Evolutionary conservation across 306 rosid species (phyloP), one percentile per base, ranked within the genome.

Genomic region (Comarum palustre): DNA sequence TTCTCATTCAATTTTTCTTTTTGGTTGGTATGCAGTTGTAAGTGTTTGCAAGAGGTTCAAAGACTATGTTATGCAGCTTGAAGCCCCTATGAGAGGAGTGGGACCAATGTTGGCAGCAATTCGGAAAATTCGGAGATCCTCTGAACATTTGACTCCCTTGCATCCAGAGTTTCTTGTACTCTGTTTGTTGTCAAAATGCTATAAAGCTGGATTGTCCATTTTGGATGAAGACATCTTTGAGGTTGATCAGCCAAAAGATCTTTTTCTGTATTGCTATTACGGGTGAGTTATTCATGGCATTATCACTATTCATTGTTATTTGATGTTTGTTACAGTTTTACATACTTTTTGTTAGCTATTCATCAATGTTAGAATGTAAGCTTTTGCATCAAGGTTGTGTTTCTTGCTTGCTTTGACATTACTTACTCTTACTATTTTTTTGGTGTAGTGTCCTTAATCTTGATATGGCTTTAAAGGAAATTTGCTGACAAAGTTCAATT

Each of bases 141-240:
- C 81, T 0, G 97, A 90, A 73, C 90, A 87, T 63, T 87, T 94
- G 84, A 94, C 96, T 51, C 51, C 89, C 25, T 66, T 94, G 67
- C 99, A 94, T 83, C 85, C 96, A 0, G 99, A 94, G 24, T 87
- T 89, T 86, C 92, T 94, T 83, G 80, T 88, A 76, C 95, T 94
- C 39, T 94, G 99, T 81, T 77, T 94, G 85, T 78, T 86, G 83
- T 78, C 96, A 64, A 94, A 94, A 75, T 85, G 85, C 82, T 94
- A 94, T 73, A 94, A 91, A 87, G 78, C 88, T 51, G 99, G 96
- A 72, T 46, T 85, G n/a, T 83, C 99, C 52, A 60, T 90, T 79
- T 80, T 94, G 83, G 87, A 84, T 22, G 92, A 90, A 61, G 90
- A 88, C 74, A 68, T 91, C 73, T 86, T 81, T 12, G 96, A 89